phyloP scores from a whole-genome alignment of 2,329 filamentous ascomycete species.

The Trichoderma atroviride region DNA sequence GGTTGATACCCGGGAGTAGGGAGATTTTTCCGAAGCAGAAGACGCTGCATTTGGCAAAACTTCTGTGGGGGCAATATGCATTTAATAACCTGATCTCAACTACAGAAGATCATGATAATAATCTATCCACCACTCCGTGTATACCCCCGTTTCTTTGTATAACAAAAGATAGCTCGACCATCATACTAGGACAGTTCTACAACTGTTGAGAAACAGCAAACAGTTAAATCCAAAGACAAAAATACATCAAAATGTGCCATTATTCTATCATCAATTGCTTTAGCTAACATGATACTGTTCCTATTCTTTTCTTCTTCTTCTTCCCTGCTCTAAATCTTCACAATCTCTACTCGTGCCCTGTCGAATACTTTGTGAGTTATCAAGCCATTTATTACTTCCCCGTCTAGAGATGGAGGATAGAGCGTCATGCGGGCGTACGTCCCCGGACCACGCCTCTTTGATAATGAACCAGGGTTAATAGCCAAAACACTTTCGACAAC shows the following conservation, averaged over 20 bases:
- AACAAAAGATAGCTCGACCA: neutral
- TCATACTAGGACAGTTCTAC: neutral
- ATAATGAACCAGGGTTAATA: slow-evolving; percentile 86
- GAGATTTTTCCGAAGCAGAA: neutral
- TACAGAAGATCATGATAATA: neutral
- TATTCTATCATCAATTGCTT: neutral
- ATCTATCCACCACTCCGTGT: slow-evolving; percentile 8
- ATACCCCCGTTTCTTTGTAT: slow-evolving; percentile 20
- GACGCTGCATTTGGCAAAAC: neutral
- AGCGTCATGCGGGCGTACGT: slow-evolving; percentile 83
- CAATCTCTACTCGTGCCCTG: slow-evolving; percentile 83
- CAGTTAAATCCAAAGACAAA: neutral
- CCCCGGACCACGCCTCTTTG: slow-evolving; percentile 80
- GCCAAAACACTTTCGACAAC: slow-evolving; percentile 87
- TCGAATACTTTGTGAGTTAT: slow-evolving; percentile 78
- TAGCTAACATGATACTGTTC: neutral
- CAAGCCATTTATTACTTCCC: slow-evolving; percentile 59
- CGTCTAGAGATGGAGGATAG: slow-evolving; percentile 63
- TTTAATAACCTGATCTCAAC: neutral
- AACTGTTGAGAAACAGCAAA: neutral
- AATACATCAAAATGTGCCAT: neutral
- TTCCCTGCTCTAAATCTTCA: slow-evolving; percentile 61
- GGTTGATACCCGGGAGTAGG: slow-evolving; percentile 49
- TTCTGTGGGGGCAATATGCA: neutral
- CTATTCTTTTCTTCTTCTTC: neutral